Evolutionary conservation across 176 grass and related monocot genomes (phyloP).

Genomic region (Cymbopogon citratus): DNA sequence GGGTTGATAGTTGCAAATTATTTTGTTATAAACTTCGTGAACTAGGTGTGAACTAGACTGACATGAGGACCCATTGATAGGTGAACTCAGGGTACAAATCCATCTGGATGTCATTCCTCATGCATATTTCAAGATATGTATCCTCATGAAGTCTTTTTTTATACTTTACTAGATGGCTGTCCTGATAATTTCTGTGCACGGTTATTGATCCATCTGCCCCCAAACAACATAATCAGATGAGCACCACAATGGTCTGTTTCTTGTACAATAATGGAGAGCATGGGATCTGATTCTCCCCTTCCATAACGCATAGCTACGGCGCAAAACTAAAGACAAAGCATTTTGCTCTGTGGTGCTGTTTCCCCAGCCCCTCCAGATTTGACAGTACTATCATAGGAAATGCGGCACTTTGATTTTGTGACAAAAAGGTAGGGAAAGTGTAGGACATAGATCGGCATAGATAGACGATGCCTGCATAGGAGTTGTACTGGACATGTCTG

Average conservation of each 20-base stretch:
- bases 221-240: not conserved
- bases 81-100: not conserved
- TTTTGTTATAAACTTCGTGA: not conserved
- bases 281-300: constrained; percentile 35
- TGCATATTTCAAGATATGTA: not conserved
- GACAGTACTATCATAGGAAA: not conserved
- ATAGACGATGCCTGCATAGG: not conserved
- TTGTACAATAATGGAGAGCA: constrained; percentile 25
- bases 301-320: constrained; percentile 16
- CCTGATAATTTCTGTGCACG: not conserved
- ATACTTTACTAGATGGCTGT: not conserved
- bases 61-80: not conserved
- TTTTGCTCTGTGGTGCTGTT: constrained; percentile 22
- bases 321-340: constrained; percentile 46
- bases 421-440: not conserved
- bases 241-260: not conserved
- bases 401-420: not conserved
- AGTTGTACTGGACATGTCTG: constrained; percentile 7
- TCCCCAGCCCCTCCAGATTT: not conserved
- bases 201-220: constrained; percentile 7
- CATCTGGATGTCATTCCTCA: not conserved
- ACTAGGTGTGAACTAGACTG: not conserved
- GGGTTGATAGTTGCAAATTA: not conserved
- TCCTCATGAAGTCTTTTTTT: not conserved
- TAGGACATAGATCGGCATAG: not conserved